These are phyloP conservation scores for Ramichloridium luteum DNA, from an alignment of 2,329 filamentous ascomycete species.

Conservation along the genomic window DNA sequence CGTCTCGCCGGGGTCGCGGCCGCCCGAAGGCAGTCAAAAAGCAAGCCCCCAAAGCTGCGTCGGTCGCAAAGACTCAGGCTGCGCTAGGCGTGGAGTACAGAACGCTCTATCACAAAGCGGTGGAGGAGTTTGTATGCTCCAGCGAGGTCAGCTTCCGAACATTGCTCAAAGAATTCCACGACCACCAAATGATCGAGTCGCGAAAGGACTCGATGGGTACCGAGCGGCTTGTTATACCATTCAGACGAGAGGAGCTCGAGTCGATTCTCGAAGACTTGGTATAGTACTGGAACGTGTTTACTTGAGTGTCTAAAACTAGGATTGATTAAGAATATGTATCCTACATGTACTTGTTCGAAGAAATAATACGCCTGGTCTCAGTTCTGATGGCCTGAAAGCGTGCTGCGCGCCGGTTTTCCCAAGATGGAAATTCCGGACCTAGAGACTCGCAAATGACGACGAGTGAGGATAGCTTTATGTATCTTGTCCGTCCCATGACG, in stretches of 20 bases:
- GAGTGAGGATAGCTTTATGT: too few species aligned
- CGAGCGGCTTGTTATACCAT: slow-evolving; percentile 74
- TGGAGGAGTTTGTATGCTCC: slow-evolving; percentile 93
- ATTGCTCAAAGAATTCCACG: slow-evolving; percentile 90
- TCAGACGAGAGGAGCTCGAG: slow-evolving; percentile 79
- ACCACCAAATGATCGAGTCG: slow-evolving; percentile 93
- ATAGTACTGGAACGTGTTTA: too few species aligned
- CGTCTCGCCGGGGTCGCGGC: slow-evolving; percentile 16
- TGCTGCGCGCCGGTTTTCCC: too few species aligned
- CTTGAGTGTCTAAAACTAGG: too few species aligned
- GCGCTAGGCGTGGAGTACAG: slow-evolving; percentile 72
- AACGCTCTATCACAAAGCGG: slow-evolving; percentile 84
- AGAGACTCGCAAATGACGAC: too few species aligned
- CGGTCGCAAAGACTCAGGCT: slow-evolving; percentile 2
- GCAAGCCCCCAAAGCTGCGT: slow-evolving; percentile 7
- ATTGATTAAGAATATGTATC: too few species aligned
- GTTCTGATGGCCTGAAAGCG: too few species aligned
- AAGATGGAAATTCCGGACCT: too few species aligned
- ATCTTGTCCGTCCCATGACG: too few species aligned
- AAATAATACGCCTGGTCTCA: too few species aligned
- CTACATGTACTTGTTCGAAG: too few species aligned
- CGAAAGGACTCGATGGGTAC: slow-evolving; percentile 74
- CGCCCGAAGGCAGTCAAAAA: slow-evolving; percentile 8
- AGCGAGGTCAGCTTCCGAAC: slow-evolving; percentile 94
- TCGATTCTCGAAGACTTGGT: slow-evolving; percentile 67